Evolutionary conservation across 495 filamentous ascomycete genomes (phyloP).

Genomic region (Hyaloscypha bicolor): DNA sequence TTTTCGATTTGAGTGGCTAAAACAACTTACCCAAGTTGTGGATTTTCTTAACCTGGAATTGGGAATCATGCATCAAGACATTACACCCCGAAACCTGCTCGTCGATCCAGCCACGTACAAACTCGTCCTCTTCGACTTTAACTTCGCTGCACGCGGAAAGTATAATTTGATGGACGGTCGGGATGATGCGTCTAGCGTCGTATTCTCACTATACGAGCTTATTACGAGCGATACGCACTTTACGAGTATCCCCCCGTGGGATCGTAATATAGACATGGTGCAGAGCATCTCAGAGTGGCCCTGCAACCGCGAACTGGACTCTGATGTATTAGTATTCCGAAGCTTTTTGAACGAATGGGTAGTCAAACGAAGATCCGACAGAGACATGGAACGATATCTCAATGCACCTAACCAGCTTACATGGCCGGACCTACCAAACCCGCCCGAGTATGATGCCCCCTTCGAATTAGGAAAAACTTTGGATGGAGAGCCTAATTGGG

Average conservation of each 20-base stretch:
- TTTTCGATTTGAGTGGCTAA: slow-evolving; percentile 36
- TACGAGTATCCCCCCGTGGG: slow-evolving; percentile 12
- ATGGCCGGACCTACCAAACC: slow-evolving; percentile 16
- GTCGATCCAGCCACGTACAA: slow-evolving; percentile 37
- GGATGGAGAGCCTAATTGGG: slow-evolving; percentile 14
- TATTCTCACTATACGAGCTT: slow-evolving; percentile 45
- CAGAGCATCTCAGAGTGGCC: slow-evolving; percentile 15
- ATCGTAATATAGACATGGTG: slow-evolving; percentile 18
- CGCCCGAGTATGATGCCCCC: slow-evolving; percentile 7
- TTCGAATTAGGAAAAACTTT: slow-evolving; percentile 13
- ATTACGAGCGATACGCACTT: slow-evolving; percentile 40
- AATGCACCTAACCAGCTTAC: slow-evolving; percentile 17
- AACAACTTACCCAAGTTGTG: slow-evolving; percentile 40
- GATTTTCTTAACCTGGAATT: slow-evolving; percentile 44
- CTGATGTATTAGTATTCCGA: slow-evolving; percentile 13
- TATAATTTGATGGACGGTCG: slow-evolving; percentile 29
- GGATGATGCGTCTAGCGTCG: slow-evolving; percentile 43
- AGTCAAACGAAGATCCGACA: slow-evolving; percentile 10
- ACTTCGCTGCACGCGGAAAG: slow-evolving; percentile 34
- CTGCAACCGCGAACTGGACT: slow-evolving; percentile 9
- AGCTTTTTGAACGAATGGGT: slow-evolving; percentile 18
- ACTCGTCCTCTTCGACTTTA: slow-evolving; percentile 46
- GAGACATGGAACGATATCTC: slow-evolving; percentile 17
- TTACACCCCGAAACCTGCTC: slow-evolving; percentile 43
- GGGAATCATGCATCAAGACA: slow-evolving; percentile 45